Base-by-base conservation (phyloP, 2,329 filamentous ascomycete genomes). In the Tetracladium maxilliforme region DNA sequence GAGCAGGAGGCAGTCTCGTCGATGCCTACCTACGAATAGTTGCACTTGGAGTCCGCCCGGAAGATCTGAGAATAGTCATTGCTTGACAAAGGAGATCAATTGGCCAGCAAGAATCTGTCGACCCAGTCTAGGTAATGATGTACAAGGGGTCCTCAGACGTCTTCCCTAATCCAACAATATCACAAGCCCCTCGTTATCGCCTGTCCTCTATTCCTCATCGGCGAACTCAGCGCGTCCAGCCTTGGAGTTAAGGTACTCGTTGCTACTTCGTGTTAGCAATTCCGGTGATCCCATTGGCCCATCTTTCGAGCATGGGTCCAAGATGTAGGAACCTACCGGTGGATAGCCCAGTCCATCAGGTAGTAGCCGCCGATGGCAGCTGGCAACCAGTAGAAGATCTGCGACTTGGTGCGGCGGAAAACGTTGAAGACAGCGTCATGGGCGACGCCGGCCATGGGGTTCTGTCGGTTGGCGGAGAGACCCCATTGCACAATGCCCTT, bases 341-440 rank as follows among this genome's bases (percentile, higher is more conserved):
- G 75, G 45, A 70, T 76, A 38, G 90, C 87, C 90, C 90, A 98
- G 49, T 79, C 58, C 76, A 95, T 80, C 38, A 71, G 49, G 48
- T 74, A 71, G 62, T 95, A 98, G 39, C 69, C 84, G 39, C 64
- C 53, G 36, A 90, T 43, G 41, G 93, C 58, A 19, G 86, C 78
- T 31, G 90, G 80, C 14, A 75, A 67, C 55, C 86, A 74, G 69
- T 86, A 98, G 41, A 95, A 72, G 40, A 92, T 72, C 65, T 95
- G 90, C 41, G 66, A 55, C 51, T 73, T 75, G 58, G 78, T 80
- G 45, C 90, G 74, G 54, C 90, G 76, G 69, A 79, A 92, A 43
- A 72, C 76, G 70, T 98, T 98, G 76, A 95, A 95, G 62, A 95
- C 58, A 46, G 86, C 87, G 39, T 76, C 79, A 54, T 87, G 60